These are phyloP conservation scores for Sicyos edulis DNA, from an alignment of 306 rosid genomes.

Conservation along the genomic window DNA sequence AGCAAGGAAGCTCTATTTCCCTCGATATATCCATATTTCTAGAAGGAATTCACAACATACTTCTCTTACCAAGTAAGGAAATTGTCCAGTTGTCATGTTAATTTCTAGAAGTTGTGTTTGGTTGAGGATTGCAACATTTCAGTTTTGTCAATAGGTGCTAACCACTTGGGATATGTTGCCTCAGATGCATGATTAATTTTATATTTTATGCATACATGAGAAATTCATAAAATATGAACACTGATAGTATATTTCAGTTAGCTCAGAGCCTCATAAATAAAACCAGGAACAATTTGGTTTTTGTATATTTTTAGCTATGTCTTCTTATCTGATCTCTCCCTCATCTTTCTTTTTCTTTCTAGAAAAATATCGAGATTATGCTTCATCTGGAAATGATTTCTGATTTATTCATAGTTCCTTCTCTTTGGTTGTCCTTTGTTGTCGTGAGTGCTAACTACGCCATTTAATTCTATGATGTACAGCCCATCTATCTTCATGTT, in stretches of 20 bases:
- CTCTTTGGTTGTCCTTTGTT: background rate
- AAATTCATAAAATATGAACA: constrained; percentile 1
- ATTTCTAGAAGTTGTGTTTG: constrained; percentile 20
- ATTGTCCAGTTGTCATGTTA: constrained; percentile 25
- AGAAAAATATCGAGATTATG: background rate
- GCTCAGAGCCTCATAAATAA: background rate
- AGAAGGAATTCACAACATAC: constrained; percentile 76
- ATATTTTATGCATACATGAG: background rate
- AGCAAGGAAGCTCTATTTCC: constrained; percentile 40
- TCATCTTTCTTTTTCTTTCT: background rate
- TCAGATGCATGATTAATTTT: background rate
- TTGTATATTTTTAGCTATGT: background rate
- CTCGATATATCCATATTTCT: constrained; percentile 58
- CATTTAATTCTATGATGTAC: constrained; percentile 24
- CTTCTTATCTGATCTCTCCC: constrained; percentile 5
- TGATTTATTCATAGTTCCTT: constrained; percentile 10
- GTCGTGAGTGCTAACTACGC: constrained; percentile 25
- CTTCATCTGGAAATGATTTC: background rate
- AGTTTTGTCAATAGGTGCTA: background rate
- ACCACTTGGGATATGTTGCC: constrained; percentile 4
- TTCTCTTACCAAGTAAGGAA: constrained; percentile 67
- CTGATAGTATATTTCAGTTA: background rate
- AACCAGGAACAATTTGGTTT: background rate
- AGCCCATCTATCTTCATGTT: constrained; percentile 29
- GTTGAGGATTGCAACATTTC: constrained; percentile 11